Evolutionary conservation across 164 flowering plant species (phyloP), one percentile per base, ranked within the genome.

Genomic region (Tetracentron sinense): DNA sequence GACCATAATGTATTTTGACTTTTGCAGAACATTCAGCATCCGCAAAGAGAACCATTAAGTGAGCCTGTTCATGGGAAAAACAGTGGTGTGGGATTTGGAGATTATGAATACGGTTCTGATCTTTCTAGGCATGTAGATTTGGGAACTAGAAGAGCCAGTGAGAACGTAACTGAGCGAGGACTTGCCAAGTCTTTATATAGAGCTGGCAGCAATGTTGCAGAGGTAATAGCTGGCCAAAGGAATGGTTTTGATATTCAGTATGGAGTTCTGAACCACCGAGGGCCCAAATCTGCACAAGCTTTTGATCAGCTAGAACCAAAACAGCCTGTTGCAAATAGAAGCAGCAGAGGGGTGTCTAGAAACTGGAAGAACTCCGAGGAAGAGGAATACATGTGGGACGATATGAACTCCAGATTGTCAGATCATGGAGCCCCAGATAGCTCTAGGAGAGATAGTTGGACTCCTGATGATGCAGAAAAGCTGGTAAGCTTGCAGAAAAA

Each of bases 341-440:
- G 72, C 70, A 71, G 75, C 44, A 64, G 72, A 60, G 85, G 69
- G 42, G 55, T 74, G 56, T 66, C 79, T 62, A 62, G 65, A 65
- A 90, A 75, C 82, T 90, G 97, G 98, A 85, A 88, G 66, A 85
- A 87, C 67, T 87, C 96, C 29, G 98, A 90, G 71, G 98, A 92
- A 73, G 98, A 92, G 65, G 96, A 93, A 79, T 93, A 72, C 74
- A 74, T 75, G 72, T 90, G 98, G 98, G 90, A 85, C 68, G 86
- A 85, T 60, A 75, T 82, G 78, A 82, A 76, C 64, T 74, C 92
- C 31, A 80, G 83, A 60, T 57, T 75, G n/a, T 58, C 75, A 30
- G 87, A 74, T 65, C 68, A 72, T 47, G 81, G 68, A 50, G 80
- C 69, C 17, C 51, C 71, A 52, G 78, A 63, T 60, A 75, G 48